These are phyloP conservation scores for Discostella stelligeroides DNA, from an alignment of 108 stramenopile species.

Conservation along the genomic window DNA sequence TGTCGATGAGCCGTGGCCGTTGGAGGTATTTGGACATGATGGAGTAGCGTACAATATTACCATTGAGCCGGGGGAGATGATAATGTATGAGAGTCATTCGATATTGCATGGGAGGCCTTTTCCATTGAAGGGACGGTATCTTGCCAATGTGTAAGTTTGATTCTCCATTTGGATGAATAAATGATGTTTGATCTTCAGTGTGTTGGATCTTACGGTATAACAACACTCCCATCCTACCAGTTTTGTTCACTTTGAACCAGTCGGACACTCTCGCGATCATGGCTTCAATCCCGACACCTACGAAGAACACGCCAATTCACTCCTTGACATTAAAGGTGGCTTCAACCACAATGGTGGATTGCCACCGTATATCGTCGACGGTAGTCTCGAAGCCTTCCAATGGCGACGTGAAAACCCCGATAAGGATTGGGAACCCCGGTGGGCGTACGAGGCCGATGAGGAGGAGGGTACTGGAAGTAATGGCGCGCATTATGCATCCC, in stretches of 20 bases:
- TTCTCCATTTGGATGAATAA: constrained; percentile 5
- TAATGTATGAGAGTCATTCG: constrained; percentile 89
- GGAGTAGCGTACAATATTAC: constrained; percentile 83
- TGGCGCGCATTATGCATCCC: constrained; percentile 31
- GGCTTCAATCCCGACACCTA: constrained; percentile 25
- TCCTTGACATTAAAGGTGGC: constrained; percentile 20
- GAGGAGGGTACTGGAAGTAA: constrained; percentile 26
- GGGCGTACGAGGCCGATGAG: constrained; percentile 25
- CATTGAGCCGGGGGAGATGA: constrained; percentile 85
- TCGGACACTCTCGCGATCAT: constrained; percentile 45
- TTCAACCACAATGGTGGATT: constrained; percentile 37
- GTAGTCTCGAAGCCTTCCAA: constrained; percentile 39
- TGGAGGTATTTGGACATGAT: constrained; percentile 92
- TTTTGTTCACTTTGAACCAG: constrained; percentile 75
- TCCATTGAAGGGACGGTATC: constrained; percentile 80
- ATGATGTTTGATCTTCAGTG: not conserved
- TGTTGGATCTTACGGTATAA: not conserved
- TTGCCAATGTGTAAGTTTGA: constrained; percentile 71
- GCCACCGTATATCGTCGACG: constrained; percentile 55
- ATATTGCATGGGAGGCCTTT: constrained; percentile 93
- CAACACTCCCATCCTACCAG: constrained; percentile 1
- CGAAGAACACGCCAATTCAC: constrained; percentile 10
- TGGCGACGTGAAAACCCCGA: constrained; percentile 33
- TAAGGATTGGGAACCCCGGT: constrained; percentile 26
- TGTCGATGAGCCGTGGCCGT: constrained; percentile 84